Evolutionary conservation across 2,329 filamentous ascomycete genomes (phyloP), one percentile per base, ranked within the genome.

Genomic region (Aspergillus carbonarius): DNA sequence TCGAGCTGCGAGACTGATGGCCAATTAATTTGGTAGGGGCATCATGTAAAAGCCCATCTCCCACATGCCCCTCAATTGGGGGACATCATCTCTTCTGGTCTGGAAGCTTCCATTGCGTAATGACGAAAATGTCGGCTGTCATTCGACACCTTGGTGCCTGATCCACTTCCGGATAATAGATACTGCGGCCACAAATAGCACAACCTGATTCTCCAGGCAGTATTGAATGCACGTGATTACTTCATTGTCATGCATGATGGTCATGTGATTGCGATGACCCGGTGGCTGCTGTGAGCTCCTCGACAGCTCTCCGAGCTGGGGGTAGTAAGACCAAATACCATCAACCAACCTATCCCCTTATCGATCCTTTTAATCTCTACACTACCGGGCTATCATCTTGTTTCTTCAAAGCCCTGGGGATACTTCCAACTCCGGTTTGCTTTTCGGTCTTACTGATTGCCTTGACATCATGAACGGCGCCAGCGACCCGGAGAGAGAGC

Each of bases 401-500:
- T 4, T 23, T 32, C 6, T n/a, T 15, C 20, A n/a, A 51, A 53
- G 18, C 5, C 30, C 51, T n/a, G 35, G 10, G 17, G 17, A 46
- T 35, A 13, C 17, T 25, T 37, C 17, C 20, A 17, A 27, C 27
- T 7, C n/a, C 17, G 30, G 15, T 44, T 57, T 53, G 13, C 32
- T 42, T 54, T 54, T 50, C 51, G 15, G 27, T 39, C 52, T 37
- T 44, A 34, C 56, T 46, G 15, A 18, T 55, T 34, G 30, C 52
- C 47, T 59, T 59, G 5, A 32, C 58, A 55, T 59, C 62, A 77
- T 77, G 75, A 73, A 72, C 68, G 72, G 71, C 63, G 69, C 69
- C 66, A 63, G 63, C 63, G 82, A 85, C 66, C 79, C 82, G 57
- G 83, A 85, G 74, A 79, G 83, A 70, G 75, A 88, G 68, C 83